Percentiles rank a stretch among this genome's conserved stretches.
phyloP scores from a whole-genome alignment of 768 basidiomycete genomes.

The Suillus occidentalis region DNA sequence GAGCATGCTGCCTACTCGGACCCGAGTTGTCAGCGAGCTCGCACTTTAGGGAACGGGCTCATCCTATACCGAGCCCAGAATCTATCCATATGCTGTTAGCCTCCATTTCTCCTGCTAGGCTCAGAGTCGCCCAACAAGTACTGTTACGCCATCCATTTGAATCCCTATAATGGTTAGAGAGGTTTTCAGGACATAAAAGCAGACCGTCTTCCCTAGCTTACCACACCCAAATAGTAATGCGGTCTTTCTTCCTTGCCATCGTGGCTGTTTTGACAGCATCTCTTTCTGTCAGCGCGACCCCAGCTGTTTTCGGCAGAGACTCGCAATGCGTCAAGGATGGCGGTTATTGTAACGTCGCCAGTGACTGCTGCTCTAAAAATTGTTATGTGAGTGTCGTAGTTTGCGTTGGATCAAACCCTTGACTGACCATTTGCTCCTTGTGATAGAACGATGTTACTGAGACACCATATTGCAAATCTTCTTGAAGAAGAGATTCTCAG shows the following conservation, averaged over 20 bases:
- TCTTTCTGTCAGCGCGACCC: neutral
- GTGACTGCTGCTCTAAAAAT: neutral
- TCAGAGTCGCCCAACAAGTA: neutral
- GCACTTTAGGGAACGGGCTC: neutral
- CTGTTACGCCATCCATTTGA: neutral
- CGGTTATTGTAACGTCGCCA: neutral
- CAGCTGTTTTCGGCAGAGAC: neutral
- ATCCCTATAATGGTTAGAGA: neutral
- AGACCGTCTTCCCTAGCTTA: neutral
- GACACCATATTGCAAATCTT: neutral
- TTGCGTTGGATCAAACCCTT: neutral
- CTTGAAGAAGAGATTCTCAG: neutral
- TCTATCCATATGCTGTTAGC: neutral
- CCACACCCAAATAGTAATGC: neutral
- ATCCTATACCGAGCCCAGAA: neutral
- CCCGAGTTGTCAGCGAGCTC: too few species aligned
- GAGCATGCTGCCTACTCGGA: too few species aligned
- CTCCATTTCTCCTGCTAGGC: neutral
- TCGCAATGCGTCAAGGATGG: neutral
- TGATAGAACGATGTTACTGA: neutral
- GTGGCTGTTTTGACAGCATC: neutral
- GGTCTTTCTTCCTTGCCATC: neutral
- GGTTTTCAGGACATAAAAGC: neutral
- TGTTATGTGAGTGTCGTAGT: neutral
- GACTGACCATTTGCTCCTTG: neutral